These are phyloP conservation scores for Ceratocystis alfenasii DNA, from an alignment of 2,329 filamentous ascomycete genomes.

Conservation along the genomic window DNA sequence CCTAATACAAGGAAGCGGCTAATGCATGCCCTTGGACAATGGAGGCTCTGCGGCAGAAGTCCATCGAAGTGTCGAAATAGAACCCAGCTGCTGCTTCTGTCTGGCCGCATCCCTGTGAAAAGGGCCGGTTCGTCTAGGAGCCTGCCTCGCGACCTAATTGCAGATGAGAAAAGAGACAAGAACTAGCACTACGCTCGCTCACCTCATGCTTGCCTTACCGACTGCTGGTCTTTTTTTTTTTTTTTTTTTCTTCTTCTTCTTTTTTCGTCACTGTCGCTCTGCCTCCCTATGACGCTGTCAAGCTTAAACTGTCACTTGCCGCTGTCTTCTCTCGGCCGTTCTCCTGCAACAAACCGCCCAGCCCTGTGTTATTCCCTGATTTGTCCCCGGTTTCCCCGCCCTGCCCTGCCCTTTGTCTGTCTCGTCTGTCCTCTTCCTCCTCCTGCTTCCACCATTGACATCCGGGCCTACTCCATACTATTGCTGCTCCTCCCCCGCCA, in stretches of 20 bases:
- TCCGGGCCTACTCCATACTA: constrained; percentile 10
- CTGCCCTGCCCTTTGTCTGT: not conserved
- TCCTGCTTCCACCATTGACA: not conserved
- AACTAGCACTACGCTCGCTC: not conserved
- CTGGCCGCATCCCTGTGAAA: not conserved
- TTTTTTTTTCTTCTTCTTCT: no score
- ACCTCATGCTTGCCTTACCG: not conserved
- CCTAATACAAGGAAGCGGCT: not conserved
- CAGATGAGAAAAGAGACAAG: constrained; percentile 1
- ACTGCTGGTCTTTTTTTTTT: not conserved
- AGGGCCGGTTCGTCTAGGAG: not conserved
- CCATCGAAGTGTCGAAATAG: not conserved
- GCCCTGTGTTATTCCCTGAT: not conserved
- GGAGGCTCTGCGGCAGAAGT: constrained; percentile 11
- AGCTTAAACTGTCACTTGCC: not conserved
- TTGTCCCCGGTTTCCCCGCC: not conserved
- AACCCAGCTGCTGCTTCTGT: not conserved
- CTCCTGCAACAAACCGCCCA: not conserved
- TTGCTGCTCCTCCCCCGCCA: constrained; percentile 8
- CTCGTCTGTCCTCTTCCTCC: not conserved
- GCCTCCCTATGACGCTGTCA: not conserved
- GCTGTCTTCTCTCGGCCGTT: not conserved
- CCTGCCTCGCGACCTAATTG: not conserved
- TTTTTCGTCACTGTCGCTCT: not conserved
- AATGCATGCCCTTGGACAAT: not conserved